phyloP scores from a whole-genome alignment of 1,284 basidiomycete species.

The Trichosporon inkin region DNA sequence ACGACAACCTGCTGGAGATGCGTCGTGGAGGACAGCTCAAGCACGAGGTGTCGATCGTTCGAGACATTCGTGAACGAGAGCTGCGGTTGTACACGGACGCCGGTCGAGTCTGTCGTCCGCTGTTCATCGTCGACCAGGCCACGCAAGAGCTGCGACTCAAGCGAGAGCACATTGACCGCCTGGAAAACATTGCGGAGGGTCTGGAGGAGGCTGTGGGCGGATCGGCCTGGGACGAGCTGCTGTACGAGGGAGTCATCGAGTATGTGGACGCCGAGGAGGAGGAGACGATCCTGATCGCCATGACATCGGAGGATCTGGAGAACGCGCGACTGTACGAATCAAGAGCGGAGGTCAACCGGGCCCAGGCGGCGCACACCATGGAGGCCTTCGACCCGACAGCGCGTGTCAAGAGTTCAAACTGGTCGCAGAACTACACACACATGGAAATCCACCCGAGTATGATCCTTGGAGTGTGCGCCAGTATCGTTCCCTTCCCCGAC shows the following conservation, averaged over 20 bases:
- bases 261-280: slow-evolving; percentile 97
- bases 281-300: slow-evolving; percentile 98
- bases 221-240: slow-evolving; percentile 79
- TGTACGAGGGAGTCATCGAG: slow-evolving; percentile 87
- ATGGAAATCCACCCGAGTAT: slow-evolving; percentile 99
- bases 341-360: slow-evolving; percentile 38
- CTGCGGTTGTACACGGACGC: slow-evolving; percentile 93
- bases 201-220: slow-evolving; percentile 56
- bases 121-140: slow-evolving; percentile 94
- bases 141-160: slow-evolving; percentile 66
- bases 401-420: slow-evolving; percentile 74
- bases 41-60: slow-evolving; percentile 91
- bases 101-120: slow-evolving; percentile 89
- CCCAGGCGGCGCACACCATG: slow-evolving; percentile 56
- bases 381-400: slow-evolving; percentile 73
- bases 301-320: slow-evolving; percentile 94
- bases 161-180: slow-evolving; percentile 71
- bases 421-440: slow-evolving; percentile 91
- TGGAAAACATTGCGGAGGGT: slow-evolving; percentile 48
- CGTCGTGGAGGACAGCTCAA: slow-evolving; percentile 93
- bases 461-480: slow-evolving; percentile 97
- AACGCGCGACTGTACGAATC: slow-evolving; percentile 55
- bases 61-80: slow-evolving; percentile 94
- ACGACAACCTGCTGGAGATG: slow-evolving; percentile 87
- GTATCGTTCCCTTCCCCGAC: slow-evolving; percentile 99